Percentiles rank a stretch among this genome's conserved stretches.
These are phyloP conservation scores for Sclerotinia sclerotiorum DNA, from an alignment of 2,329 filamentous ascomycete species.

Conservation along the genomic window DNA sequence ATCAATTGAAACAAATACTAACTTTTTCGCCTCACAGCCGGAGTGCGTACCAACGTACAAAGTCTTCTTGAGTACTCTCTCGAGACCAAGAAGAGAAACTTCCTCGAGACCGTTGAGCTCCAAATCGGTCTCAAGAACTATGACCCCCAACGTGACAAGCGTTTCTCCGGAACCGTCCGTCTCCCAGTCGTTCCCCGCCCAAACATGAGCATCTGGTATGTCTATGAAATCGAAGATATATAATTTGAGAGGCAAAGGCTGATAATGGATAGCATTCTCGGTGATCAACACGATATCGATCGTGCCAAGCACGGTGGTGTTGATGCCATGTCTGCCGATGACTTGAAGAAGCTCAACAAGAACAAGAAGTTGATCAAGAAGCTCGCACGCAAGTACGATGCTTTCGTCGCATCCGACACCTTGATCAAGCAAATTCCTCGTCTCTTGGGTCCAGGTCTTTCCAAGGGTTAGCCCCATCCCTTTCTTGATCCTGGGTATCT, in stretches of 20 bases:
- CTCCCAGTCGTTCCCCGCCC: constrained; percentile 89
- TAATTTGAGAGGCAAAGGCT: constrained; percentile 31
- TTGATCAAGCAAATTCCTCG: constrained; percentile 99
- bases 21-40: constrained; percentile 60
- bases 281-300: constrained; percentile 98
- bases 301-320: constrained; percentile 99
- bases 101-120: constrained; percentile 90
- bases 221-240: constrained; percentile 31
- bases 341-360: constrained; percentile 99
- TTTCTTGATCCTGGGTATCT: background rate
- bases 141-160: constrained; percentile 99
- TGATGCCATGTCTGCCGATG: constrained; percentile 96
- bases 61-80: constrained; percentile 93
- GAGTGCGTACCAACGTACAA: constrained; percentile 92
- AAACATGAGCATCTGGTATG: constrained; percentile 80
- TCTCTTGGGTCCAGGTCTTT: constrained; percentile 98
- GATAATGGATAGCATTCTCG: constrained; percentile 62
- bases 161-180: constrained; percentile 99
- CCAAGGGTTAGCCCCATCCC: constrained; percentile 68
- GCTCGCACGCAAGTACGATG: constrained; percentile 99
- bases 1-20: constrained; percentile 16
- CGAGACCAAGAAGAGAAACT: constrained; percentile 97
- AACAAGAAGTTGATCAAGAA: constrained; percentile 99
- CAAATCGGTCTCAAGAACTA: constrained; percentile 98
- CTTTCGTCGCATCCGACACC: constrained; percentile 94